Evolutionary conservation across 148 eudicot genomes (phyloP).

Genomic region (Dysphania ambrosioides): DNA sequence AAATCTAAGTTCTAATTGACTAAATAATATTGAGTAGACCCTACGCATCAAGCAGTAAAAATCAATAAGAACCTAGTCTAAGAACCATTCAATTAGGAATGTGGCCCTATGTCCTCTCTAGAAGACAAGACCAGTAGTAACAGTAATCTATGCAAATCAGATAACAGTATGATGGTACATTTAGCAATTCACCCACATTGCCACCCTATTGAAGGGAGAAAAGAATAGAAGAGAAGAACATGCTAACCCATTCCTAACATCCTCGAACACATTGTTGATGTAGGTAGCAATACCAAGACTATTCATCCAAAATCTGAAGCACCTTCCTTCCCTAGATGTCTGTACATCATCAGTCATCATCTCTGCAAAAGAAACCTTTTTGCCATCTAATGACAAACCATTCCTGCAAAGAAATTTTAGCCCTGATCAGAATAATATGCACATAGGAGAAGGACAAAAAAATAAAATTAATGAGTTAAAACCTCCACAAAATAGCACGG

Average conservation of each 20-base stretch:
- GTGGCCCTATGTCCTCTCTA: background rate
- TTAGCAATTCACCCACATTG: background rate
- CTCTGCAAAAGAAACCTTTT: conserved; percentile 80
- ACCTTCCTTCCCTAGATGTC: conserved; percentile 94
- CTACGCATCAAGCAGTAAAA: background rate
- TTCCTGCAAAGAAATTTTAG: conserved; percentile 45
- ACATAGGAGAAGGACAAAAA: background rate
- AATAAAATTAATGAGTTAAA: background rate
- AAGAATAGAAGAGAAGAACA: background rate
- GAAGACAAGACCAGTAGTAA: background rate
- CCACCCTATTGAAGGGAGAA: background rate
- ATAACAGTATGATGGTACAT: background rate
- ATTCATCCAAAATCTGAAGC: conserved; percentile 96
- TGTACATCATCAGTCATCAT: conserved; percentile 95
- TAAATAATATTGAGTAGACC: background rate
- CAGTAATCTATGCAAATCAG: background rate
- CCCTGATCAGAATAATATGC: background rate
- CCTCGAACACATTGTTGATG: conserved; percentile 89
- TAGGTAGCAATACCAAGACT: conserved; percentile 79
- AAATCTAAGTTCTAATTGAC: background rate
- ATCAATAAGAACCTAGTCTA: background rate
- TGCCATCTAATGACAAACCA: conserved; percentile 77
- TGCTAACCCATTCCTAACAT: conserved; percentile 86
- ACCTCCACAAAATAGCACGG: background rate
- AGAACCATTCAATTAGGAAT: background rate